Evolutionary conservation across 164 flowering plant genomes (phyloP), one percentile per base, ranked within the genome.

Genomic region (Saururus chinensis): DNA sequence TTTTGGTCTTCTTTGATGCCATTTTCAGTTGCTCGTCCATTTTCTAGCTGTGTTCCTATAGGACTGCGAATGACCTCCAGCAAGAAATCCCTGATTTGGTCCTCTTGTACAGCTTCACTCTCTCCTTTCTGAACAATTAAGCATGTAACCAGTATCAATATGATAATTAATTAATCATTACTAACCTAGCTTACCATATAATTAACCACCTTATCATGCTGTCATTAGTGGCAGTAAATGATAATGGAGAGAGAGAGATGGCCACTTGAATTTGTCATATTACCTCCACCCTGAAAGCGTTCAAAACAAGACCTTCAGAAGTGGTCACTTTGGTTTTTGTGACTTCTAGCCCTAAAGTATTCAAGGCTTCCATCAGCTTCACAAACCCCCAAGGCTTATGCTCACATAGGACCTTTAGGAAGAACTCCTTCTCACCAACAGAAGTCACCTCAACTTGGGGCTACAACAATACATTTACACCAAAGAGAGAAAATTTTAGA

Each of bases 221-320:
- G n/a, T n/a, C n/a, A n/a, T n/a, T n/a, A n/a, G n/a, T n/a, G n/a
- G n/a, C n/a, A n/a, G n/a, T n/a, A n/a, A n/a, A n/a, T n/a, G n/a
- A n/a, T n/a, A n/a, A n/a, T n/a, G n/a, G n/a, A n/a, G n/a, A n/a
- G n/a, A n/a, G n/a, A n/a, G n/a, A n/a, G n/a, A n/a, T n/a, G n/a
- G n/a, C n/a, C n/a, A n/a, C n/a, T n/a, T n/a, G n/a, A 12, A 8
- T 20, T 17, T 41, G 10, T 53, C 14, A 30, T 19, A 49, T 59
- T 64, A 86, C 98, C 96, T 87, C 80, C 13, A 86, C 96, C 73
- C 69, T 78, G 77, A 92, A 82, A 20, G 88, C 81, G 73, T 79
- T 81, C 9, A 89, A 76, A 19, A 83, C 92, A 7, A 89, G 80
- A 66, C 79, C 64, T 61, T 76, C 73, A 73, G 68, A 79, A 64